Evolutionary conservation across 2,329 filamentous ascomycete species (phyloP).

Genomic region (Cytospora paraplurivora): DNA sequence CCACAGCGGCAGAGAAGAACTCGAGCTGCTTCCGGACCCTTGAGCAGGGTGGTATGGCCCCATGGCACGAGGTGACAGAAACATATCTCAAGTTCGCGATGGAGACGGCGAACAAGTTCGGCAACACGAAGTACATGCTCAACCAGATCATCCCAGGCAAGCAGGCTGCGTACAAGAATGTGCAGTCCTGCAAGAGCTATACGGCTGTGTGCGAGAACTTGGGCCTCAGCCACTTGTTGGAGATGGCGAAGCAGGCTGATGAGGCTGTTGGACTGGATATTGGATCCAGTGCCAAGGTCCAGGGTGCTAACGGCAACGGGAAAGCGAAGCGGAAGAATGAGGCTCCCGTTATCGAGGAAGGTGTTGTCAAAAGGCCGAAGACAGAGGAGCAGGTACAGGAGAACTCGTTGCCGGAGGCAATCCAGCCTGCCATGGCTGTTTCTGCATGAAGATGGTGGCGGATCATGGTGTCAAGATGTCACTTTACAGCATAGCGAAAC

Average conservation of each 20-base stretch:
- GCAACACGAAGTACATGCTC: conserved; percentile 92
- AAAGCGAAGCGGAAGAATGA: conserved; percentile 19
- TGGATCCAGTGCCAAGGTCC: conserved; percentile 41
- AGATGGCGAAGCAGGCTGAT: conserved; percentile 68
- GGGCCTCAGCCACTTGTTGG: conserved; percentile 63
- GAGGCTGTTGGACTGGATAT: conserved; percentile 60
- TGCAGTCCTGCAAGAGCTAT: conserved; percentile 72
- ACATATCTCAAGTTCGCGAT: conserved; percentile 74
- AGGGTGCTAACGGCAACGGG: conserved; percentile 2
- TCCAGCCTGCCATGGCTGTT: conserved; percentile 22
- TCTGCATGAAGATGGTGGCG: conserved; percentile 5
- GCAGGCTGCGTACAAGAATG: conserved; percentile 59
- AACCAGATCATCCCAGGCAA: conserved; percentile 86
- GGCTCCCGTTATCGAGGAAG: neutral
- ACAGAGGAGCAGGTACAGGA: conserved; percentile 7
- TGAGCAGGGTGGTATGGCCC: conserved; percentile 68
- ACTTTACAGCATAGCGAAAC: neutral
- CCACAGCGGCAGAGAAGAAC: conserved; percentile 88
- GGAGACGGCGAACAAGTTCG: conserved; percentile 80
- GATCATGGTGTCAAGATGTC: neutral
- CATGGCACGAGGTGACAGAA: conserved; percentile 77
- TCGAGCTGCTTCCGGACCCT: conserved; percentile 78
- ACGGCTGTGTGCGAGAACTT: conserved; percentile 66
- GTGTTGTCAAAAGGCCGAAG: conserved; percentile 15
- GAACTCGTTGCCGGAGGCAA: conserved; percentile 4